These are phyloP conservation scores for Fusarium nurragi DNA, from an alignment of 2,329 filamentous ascomycete species.

Conservation along the genomic window DNA sequence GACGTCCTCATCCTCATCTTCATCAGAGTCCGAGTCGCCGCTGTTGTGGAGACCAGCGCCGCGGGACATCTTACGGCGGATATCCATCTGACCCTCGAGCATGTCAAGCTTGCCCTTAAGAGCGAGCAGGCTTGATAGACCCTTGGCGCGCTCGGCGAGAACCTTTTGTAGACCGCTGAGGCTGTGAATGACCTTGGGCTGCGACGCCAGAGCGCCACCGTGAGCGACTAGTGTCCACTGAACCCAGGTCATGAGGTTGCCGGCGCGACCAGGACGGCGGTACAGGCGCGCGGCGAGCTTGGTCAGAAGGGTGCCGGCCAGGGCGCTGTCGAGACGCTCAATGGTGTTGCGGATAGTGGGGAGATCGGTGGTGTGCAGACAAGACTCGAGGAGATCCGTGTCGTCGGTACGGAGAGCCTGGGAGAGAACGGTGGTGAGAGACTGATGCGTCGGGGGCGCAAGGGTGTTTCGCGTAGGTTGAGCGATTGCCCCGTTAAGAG, in stretches of 20 bases:
- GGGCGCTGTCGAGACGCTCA: constrained; percentile 84
- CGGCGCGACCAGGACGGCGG: constrained; percentile 86
- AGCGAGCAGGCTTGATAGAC: constrained; percentile 81
- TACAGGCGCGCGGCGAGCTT: constrained; percentile 89
- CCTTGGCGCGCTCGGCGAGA: constrained; percentile 84
- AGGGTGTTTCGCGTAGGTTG: constrained; percentile 59
- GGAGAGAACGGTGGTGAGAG: constrained; percentile 89
- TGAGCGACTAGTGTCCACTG: constrained; percentile 95
- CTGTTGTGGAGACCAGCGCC: constrained; percentile 53
- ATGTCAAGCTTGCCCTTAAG: constrained; percentile 97
- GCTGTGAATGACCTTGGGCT: constrained; percentile 82
- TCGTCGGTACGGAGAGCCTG: constrained; percentile 96
- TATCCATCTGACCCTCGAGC: constrained; percentile 86
- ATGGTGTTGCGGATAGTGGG: constrained; percentile 87
- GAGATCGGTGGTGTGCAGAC: constrained; percentile 81
- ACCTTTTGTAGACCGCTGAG: constrained; percentile 85
- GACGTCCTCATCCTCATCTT: constrained; percentile 71
- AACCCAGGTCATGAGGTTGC: constrained; percentile 92
- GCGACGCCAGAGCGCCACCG: constrained; percentile 87
- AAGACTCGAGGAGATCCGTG: constrained; percentile 87
- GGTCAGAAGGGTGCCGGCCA: constrained; percentile 81
- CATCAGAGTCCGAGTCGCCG: constrained; percentile 60
- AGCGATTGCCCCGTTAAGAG: constrained; percentile 46
- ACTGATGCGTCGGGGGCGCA: constrained; percentile 75
- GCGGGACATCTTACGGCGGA: constrained; percentile 75